Evolutionary conservation across 441 rosid genomes (phyloP), one percentile per base, ranked within the genome.

Genomic region (Erysimum cheiri): DNA sequence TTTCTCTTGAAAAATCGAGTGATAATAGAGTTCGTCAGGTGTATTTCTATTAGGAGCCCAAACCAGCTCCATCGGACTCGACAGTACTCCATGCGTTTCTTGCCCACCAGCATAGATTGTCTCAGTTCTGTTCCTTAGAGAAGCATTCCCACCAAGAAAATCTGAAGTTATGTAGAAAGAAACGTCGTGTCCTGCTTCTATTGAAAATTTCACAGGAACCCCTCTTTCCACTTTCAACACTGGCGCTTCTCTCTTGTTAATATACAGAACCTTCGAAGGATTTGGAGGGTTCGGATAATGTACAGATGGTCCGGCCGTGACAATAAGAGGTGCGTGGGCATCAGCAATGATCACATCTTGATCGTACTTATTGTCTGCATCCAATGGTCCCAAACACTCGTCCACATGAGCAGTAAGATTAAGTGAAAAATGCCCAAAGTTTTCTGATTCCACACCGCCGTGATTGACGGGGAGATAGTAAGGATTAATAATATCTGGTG

Each of bases 1-100:
- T 80, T 94, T 92, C 75, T 78, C 86, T 68, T 92, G 86, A 79
- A 62, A 94, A 69, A 87, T 63, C 3, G 97, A 94, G 29, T 92
- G 97, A 76, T 92, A 92, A 72, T 88, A 90, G 44, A 94, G 96
- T 65, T 81, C 87, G 78, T 94, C 94, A 1, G 97, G 97, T 4
- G 97, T 91, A 76, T 94, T 94, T 83, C 98, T 88, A 64, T 85
- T 88, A 0, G 97, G 97, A 60, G 86, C 77, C 98, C 97, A 94
- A 59, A 80, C 72, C 78, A 94, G 81, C 69, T 94, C 94, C 22
- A 59, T 72, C 0, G 97, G 97, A 74, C 90, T 90, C 44, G 92
- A 81, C 44, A 49, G 49, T 69, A 94, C 98, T 63, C 98, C 97
- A 76, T 91, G 86, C 10, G 92, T 90, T 73, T 87, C 85, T 43